Conservation (phyloP, 495 filamentous ascomycete genomes). For the Penicillium odoratum region DNA sequence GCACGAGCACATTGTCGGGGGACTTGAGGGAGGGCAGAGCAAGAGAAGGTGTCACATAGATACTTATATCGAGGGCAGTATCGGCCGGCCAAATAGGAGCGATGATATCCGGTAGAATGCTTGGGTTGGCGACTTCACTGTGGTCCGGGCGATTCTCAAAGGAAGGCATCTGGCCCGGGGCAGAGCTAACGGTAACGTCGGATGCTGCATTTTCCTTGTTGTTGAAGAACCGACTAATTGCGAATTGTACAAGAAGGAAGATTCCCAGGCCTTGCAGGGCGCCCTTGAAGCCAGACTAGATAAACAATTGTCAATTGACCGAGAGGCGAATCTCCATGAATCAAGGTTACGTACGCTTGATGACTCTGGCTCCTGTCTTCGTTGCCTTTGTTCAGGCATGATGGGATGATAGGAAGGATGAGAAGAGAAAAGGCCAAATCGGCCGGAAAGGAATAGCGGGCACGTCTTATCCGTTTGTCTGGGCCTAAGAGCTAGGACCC, state of each 20-base stretch:
- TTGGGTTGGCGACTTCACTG: constrained; percentile 66
- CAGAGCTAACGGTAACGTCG: constrained; percentile 29
- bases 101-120: constrained; percentile 69
- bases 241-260: constrained; percentile 67
- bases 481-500: constrained; percentile 9
- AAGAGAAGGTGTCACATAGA: constrained; percentile 79
- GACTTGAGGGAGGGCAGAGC: constrained; percentile 64
- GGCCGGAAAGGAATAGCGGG: constrained; percentile 11
- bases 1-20: constrained; percentile 58
- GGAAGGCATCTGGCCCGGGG: constrained; percentile 56
- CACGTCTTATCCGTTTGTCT: constrained; percentile 6
- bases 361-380: constrained; percentile 38
- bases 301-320: constrained; percentile 23
- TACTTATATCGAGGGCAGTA: constrained; percentile 74
- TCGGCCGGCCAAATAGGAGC: constrained; percentile 86
- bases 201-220: constrained; percentile 49
- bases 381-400: constrained; percentile 49
- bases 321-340: neutral
- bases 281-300: constrained; percentile 54
- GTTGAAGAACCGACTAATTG: constrained; percentile 57
- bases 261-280: constrained; percentile 66
- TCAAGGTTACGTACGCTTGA: constrained; percentile 32
- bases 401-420: constrained; percentile 20
- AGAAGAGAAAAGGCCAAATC: constrained; percentile 31
- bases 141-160: constrained; percentile 63